Base-by-base conservation (phyloP, 2,329 filamentous ascomycete species). In the Aspergillus calidoustus region DNA sequence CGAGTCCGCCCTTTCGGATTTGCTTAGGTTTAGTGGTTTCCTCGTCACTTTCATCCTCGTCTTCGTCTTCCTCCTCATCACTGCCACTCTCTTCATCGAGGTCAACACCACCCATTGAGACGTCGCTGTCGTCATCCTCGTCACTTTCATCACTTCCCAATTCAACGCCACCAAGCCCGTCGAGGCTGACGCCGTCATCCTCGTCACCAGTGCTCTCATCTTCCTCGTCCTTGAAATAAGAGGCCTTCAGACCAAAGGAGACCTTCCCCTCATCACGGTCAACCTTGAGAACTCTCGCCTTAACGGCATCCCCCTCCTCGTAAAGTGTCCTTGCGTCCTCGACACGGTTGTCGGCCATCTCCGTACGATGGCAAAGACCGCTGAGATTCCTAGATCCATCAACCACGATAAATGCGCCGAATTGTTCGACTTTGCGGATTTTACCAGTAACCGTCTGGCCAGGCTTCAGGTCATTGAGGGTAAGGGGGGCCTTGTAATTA, bases 371-470 rank as follows among this genome's bases (percentile, higher is more conserved):
- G 76, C 94, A 98, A 9, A 99, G 84, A 64, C 95, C 95, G 69
- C 94, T 96, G 64, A 99, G 87, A 68, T 96, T 96, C 59, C 87
- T 84, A 4, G 93, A 96, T 63, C 90, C 88, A 75, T 97, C 92
- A 22, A 99, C 82, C 48, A 96, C 87, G 69, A 99, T 91, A 76
- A 99, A 99, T 5, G 94, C 94, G 66, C 95, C 95, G 74, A 93
- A 99, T 34, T 97, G 91, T 72, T 96, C 92, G 2, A 98, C 93
- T 77, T 96, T 97, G 70, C 93, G 89, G 59, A 99, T 87, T 73
- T 92, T 96, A 53, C 93, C 95, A 13, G 91, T 96, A 38, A 99
- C 85, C 34, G 93, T 81, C 76, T 96, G 91, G 7, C 93, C 93
- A 64, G 86, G 81, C 72, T 90, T 87, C 60, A 98, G 82, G 68